phyloP scores from a whole-genome alignment of 2,329 filamentous ascomycete species.

The Microsporum canis region DNA sequence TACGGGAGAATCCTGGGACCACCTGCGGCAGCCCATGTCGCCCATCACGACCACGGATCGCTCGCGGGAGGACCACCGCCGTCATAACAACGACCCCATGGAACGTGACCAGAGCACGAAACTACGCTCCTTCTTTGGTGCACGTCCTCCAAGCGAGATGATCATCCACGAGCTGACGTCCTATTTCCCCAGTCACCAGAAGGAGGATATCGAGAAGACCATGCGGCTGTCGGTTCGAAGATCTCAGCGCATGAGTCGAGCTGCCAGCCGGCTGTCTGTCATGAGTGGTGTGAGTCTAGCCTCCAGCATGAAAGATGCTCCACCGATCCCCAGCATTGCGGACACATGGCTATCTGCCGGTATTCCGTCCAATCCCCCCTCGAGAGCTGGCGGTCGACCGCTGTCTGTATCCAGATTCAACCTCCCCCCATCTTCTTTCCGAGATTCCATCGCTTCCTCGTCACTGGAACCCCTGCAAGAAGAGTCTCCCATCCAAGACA shows the following conservation, averaged over 20 bases:
- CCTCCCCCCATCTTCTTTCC: conserved; percentile 52
- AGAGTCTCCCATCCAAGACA: conserved; percentile 74
- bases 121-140: conserved; percentile 63
- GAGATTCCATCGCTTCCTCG: conserved; percentile 81
- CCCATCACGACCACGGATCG: conserved; percentile 44
- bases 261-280: conserved; percentile 85
- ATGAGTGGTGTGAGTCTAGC: conserved; percentile 89
- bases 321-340: conserved; percentile 88
- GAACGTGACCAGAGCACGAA: conserved; percentile 24
- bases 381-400: conserved; percentile 40
- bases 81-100: conserved; percentile 15
- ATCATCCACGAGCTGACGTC: conserved; percentile 93
- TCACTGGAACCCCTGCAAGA: conserved; percentile 83
- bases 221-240: conserved; percentile 84
- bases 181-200: conserved; percentile 91
- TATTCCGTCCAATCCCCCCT: conserved; percentile 37
- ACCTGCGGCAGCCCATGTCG: conserved; percentile 76
- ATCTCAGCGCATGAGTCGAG: conserved; percentile 80
- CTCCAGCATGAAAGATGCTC: conserved; percentile 83
- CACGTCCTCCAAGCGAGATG: conserved; percentile 87
- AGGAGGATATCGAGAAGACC: conserved; percentile 90
- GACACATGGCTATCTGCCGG: conserved; percentile 67
- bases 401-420: conserved; percentile 51
- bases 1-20: conserved; percentile 75
- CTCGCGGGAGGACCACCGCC: conserved; percentile 38